Conservation (phyloP, 768 basidiomycete species). For the Inosperma sp. region DNA sequence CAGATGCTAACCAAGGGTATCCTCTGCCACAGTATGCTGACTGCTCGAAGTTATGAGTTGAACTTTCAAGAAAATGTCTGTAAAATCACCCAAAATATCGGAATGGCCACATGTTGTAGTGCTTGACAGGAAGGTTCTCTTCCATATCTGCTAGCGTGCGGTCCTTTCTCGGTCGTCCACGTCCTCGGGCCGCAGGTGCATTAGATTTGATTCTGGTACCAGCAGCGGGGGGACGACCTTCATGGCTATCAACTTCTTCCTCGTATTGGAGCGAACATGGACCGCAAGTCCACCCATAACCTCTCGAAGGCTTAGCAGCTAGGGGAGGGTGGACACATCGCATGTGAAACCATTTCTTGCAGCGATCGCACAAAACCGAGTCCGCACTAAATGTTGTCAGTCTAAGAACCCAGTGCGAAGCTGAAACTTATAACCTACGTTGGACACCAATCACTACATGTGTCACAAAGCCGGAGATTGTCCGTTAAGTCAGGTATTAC, state of each 20-base stretch:
- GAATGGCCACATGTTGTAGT: slow-evolving; percentile 91
- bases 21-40: slow-evolving; percentile 86
- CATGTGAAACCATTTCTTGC: slow-evolving; percentile 95
- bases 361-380: slow-evolving; percentile 84
- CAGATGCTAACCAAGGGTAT: slow-evolving; percentile 72
- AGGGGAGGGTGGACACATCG: slow-evolving; percentile 89
- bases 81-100: slow-evolving; percentile 85
- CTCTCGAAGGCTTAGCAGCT: slow-evolving; percentile 85
- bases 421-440: slow-evolving; percentile 48
- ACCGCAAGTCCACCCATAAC: slow-evolving; percentile 97
- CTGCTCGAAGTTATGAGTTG: slow-evolving; percentile 38
- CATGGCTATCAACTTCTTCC: slow-evolving; percentile 76
- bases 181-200: slow-evolving; percentile 65
- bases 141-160: slow-evolving; percentile 67
- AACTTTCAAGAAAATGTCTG: slow-evolving; percentile 2
- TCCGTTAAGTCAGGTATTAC: slow-evolving; percentile 89
- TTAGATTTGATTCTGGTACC: slow-evolving; percentile 57
- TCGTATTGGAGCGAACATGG: slow-evolving; percentile 87
- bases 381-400: slow-evolving; percentile 51
- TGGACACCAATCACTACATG: slow-evolving; percentile 86
- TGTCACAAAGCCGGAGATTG: slow-evolving; percentile 74
- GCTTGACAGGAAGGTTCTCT: slow-evolving; percentile 72
- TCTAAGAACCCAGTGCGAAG: slow-evolving; percentile 15
- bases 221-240: slow-evolving; percentile 47
- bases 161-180: slow-evolving; percentile 77